Evolutionary conservation across 202 grass and related monocot genomes (phyloP), one percentile per base, ranked within the genome.

Genomic region (Schoenoplectus triqueter): DNA sequence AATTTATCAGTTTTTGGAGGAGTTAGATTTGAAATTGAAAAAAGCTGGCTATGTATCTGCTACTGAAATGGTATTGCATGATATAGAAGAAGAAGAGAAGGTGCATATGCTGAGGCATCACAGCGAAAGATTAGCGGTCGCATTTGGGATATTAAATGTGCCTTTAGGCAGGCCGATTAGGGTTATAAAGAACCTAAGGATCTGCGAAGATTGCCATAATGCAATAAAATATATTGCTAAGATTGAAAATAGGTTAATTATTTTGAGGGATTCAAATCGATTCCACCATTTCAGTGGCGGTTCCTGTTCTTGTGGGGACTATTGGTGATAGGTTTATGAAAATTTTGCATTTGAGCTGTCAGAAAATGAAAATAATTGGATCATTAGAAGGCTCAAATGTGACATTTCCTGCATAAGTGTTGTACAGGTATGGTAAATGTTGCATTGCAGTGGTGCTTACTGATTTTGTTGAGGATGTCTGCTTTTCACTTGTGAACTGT

Each of bases 11-110:
- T 98, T 95, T 89, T 69, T 95, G 7, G 93, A 95, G 84, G 85
- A 95, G 22, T 87, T 95, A 68, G 87, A 89, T 66, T 84, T 86
- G 64, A 94, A 91, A 78, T 94, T 94, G 84, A 98, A 91, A 83
- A 95, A 91, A 75, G 89, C 89, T 74, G 93, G 91, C 17, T 94
- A 90, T 94, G 78, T 91, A 71, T 98, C 95, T 10, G 85, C 89
- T 84, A 93, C 90, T 81, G 91, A 92, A 50, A 95, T 92, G 84
- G 88, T 95, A 85, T 92, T 98, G 88, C 95, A 94, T 95, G 95
- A 98, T 78, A 89, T 95, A 78, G 93, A 95, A 74, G 95, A 98
- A 73, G 95, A 98, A 88, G 95, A 98, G 84, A 98, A 98, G 73
- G 92, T 92, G 14, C 81, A 98, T 80, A 89, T 95, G 88, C 90